Base-by-base conservation (phyloP, 2,329 filamentous ascomycete species). In the Elsinoe arachidis region DNA sequence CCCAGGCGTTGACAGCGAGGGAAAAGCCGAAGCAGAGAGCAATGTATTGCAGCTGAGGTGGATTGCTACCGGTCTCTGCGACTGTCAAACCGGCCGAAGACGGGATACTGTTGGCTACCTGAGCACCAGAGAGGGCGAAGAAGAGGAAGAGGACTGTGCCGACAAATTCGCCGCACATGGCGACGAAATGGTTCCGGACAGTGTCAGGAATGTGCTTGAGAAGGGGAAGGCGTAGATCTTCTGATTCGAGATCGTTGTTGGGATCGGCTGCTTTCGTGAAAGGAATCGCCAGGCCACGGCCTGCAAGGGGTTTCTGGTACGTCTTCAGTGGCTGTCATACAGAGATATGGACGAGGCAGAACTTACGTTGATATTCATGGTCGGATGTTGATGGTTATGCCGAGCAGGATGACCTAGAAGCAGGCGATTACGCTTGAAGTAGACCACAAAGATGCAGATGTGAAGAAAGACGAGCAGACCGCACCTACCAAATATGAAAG, bases 141-240 rank as follows among this genome's bases (percentile, higher is more conserved):
- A 70, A 76, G 33, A 76, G 67, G 56, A 76, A 76, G 59, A 76
- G 69, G 6, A 72, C 70, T 0, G 74, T 76, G 23, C 73, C 74
- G 6, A 74, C 71, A 47, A 72, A 75, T 55, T 76, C 73, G 56
- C 70, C 70, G 38, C 59, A 59, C 68, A 74, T 74, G 57, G 74
- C 72, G 59, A 78, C 68, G 62, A 77, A 64, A 57, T 77, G 67
- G 44, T 66, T 66, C 52, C 66, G 64, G 33, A 66, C 51, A 19
- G 57, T 58, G 43, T 67, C 63, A 2, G 66, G 66, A 11, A 68
- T 59, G 7, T 60, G 61, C 47, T 59, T 56, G 55, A 55, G 57
- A 26, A 66, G 63, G 7, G 67, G 67, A 5, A 70, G 57, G 30
- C 67, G 67, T 14, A 65, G 51, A 35, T 65, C 62, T 11, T 61